Percentiles rank a stretch among this genome's conserved stretches.
phyloP scores from a whole-genome alignment of 345 rosid species.

The Theobroma cacao region DNA sequence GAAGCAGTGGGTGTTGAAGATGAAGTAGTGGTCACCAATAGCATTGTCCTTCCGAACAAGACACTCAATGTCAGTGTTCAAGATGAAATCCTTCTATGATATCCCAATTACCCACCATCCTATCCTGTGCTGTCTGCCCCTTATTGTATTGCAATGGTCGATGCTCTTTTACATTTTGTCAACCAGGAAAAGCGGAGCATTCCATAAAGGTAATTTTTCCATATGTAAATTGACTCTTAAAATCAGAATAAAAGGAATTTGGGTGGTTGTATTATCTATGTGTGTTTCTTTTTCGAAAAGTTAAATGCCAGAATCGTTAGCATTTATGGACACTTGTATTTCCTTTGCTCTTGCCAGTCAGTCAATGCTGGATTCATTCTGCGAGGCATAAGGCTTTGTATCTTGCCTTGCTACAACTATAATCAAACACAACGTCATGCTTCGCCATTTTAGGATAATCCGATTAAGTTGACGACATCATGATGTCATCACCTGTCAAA shows the following conservation, averaged over 20 bases:
- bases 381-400: no score
- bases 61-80: conserved; percentile 78
- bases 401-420: no score
- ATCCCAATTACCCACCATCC: background rate
- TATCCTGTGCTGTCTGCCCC: background rate
- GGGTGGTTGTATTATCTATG: background rate
- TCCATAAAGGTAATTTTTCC: background rate
- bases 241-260: background rate
- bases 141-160: background rate
- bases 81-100: conserved; percentile 73
- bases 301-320: background rate
- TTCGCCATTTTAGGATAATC: no score
- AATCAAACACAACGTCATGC: no score
- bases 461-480: no score
- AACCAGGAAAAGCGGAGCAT: background rate
- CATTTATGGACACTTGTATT: background rate
- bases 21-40: conserved; percentile 77
- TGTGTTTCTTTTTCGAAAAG: background rate
- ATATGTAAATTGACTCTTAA: background rate
- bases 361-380: no score
- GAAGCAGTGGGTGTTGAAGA: conserved; percentile 92
- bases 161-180: background rate
- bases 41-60: conserved; percentile 93
- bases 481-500: no score
- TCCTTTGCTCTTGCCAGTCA: no score